Evolutionary conservation across 2,329 filamentous ascomycete genomes (phyloP), one percentile per base, ranked within the genome.

Genomic region (Pseudocercospora fijiensis): DNA sequence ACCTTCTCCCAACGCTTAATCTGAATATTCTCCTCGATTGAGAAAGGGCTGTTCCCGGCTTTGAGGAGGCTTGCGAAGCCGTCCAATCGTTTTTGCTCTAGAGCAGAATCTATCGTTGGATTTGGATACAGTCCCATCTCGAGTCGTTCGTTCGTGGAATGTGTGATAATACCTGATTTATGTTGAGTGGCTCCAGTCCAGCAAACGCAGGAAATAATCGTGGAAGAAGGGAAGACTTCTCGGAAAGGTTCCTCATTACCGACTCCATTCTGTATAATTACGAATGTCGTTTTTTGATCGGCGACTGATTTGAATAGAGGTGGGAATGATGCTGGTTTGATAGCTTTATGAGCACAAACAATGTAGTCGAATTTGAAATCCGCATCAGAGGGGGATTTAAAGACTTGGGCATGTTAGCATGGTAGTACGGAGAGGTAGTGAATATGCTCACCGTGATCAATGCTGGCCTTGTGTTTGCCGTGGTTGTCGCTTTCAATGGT

Each of bases 211-310:
- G 82, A 85, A 20, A 88, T 74, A 27, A 88, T 81, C 0, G 84
- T 82, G 37, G 81, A 82, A 0, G 72, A 60, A 0, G 84, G 84
- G 65, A 83, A 88, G 0, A 74, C 73, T 0, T 71, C 67, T 0
- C 76, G 71, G 59, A 86, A 86, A 3, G 84, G 81, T 13, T 83
- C 80, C 70, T 88, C 86, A 63, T 87, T 87, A 0, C 80, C 81
- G 24, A 88, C 83, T 0, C 86, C 86, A 68, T 88, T 88, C 65
- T 88, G 86, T n/a, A 87, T 81, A 0, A 88, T 81, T 10, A 85
- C 84, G 52, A 88, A 83, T 0, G 82, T 81, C 0, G 85, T 87
- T 51, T 76, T 67, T 7, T 73, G 70, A 5, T 70, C 74, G 3
- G 81, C 71, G 1, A 77, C 79, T 1, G 78, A 73, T 26, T 69